Base-by-base conservation (phyloP, 2,329 filamentous ascomycete genomes). In the Pseudogymnoascus sp. region DNA sequence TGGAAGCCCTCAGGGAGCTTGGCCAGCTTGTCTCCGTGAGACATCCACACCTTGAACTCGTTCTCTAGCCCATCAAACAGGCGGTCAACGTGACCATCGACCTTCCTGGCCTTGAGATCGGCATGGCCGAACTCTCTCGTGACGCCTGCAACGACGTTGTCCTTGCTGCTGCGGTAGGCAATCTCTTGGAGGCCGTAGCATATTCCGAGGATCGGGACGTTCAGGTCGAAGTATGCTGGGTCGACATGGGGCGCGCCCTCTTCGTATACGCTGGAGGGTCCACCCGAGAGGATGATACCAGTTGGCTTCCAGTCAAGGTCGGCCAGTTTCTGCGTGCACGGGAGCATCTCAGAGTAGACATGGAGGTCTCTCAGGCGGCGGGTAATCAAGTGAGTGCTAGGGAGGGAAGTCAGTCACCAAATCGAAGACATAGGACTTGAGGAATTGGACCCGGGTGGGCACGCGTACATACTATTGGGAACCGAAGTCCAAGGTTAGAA, bases 311-410 rank as follows among this genome's bases (percentile, higher is more conserved):
- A 96, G 56, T 80, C 73, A 35, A 96, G 82, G 63, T 94, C 90
- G 5, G 84, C 78, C 21, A 95, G 76, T 79, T 93, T 93, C 70
- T 89, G 86, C 53, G 88, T 95, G 77, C 92, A 96, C 21, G 90
- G 90, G 47, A 95, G 84, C 87, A 96, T 89, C 78, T 96, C 92
- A 66, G 86, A 86, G 79, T 90, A 96, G 74, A 95, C 83, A 78
- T 88, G 88, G 76, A 95, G 82, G 69, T 89, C 85, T 69, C 91
- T 84, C 28, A 95, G 82, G 35, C 90, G 84, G 62, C 90, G 82
- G 8, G 86, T 85, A 71, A 92, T 91, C 40, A 92, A 79, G 74
- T 92, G 88, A 42, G 84, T 86, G 71, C 87, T 56, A 4, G 5
- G 88, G 76, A 90, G 87, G 23, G 83, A 87, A 67, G 75, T 77